Evolutionary conservation across 2,329 filamentous ascomycete species (phyloP).

Genomic region (Clarireedia paspali): DNA sequence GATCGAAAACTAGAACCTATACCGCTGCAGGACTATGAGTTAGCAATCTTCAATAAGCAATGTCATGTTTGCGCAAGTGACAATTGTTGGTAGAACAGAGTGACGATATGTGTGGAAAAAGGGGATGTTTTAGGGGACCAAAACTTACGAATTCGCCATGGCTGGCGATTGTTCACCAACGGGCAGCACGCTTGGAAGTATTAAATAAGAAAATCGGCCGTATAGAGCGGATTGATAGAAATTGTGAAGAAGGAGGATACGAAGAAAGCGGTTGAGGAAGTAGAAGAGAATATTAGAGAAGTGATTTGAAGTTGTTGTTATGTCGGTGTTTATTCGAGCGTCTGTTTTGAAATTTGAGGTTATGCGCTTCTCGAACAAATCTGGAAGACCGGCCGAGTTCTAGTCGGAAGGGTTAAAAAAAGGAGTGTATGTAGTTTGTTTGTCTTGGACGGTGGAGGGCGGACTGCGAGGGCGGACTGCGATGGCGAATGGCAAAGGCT

Average conservation of each 20-base stretch:
- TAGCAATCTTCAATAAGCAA: neutral
- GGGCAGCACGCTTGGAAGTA: neutral
- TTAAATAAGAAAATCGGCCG: neutral
- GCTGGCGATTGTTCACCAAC: slow-evolving; percentile 1
- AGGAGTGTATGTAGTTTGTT: too few relatives aligned
- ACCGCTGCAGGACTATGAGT: slow-evolving; percentile 25
- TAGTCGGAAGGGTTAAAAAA: too few relatives aligned
- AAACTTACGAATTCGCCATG: slow-evolving; percentile 7
- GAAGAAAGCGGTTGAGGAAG: too few relatives aligned
- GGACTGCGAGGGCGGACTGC: too few relatives aligned
- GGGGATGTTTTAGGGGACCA: neutral
- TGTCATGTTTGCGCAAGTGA: neutral
- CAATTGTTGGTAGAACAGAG: neutral
- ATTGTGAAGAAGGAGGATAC: too few relatives aligned
- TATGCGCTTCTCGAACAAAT: too few relatives aligned
- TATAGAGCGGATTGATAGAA: neutral
- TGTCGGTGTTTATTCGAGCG: slow-evolving; percentile 29
- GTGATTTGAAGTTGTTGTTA: slow-evolving; percentile 43
- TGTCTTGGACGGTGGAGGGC: too few relatives aligned
- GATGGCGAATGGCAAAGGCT: too few relatives aligned
- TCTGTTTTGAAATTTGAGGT: too few relatives aligned
- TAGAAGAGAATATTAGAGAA: slow-evolving; percentile 26
- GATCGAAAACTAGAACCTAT: slow-evolving; percentile 70
- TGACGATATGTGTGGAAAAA: neutral
- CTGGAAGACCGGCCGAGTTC: too few relatives aligned